A percentile compares a stretch with the other conserved stretches of the same genome.
phyloP scores from a whole-genome alignment of 768 basidiomycete species.

The Suillus paluster region DNA sequence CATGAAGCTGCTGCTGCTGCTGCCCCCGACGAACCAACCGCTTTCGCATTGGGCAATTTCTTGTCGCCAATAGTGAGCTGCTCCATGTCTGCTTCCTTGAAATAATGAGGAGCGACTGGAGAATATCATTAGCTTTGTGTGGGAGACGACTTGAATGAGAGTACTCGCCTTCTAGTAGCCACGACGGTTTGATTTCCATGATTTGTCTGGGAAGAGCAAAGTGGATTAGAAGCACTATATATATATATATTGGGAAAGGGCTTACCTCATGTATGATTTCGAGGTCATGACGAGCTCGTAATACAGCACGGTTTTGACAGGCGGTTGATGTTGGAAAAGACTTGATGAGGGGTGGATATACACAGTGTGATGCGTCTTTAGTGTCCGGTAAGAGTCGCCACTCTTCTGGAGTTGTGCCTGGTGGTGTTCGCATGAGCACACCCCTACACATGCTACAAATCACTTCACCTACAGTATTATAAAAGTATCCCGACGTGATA shows the following conservation, averaged over 20 bases:
- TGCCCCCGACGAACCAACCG: slow-evolving; percentile 42
- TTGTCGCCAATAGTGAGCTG: slow-evolving; percentile 81
- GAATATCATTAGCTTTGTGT: slow-evolving; percentile 7
- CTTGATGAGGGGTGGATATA: slow-evolving; percentile 97
- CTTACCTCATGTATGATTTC: slow-evolving; percentile 91
- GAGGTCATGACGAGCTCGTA: slow-evolving; percentile 98
- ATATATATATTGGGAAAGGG: slow-evolving; percentile 12
- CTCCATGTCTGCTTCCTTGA: slow-evolving; percentile 84
- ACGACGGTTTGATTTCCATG: slow-evolving; percentile 97
- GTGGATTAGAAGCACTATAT: slow-evolving; percentile 1
- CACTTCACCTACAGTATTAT: slow-evolving; percentile 72
- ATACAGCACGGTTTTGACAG: slow-evolving; percentile 87
- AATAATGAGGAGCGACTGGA: slow-evolving; percentile 94
- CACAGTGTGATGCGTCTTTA: slow-evolving; percentile 95
- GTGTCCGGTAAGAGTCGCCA: slow-evolving; percentile 95
- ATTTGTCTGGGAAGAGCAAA: slow-evolving; percentile 61
- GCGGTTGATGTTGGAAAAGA: slow-evolving; percentile 94
- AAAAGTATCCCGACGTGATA: slow-evolving; percentile 93
- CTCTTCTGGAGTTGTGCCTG: slow-evolving; percentile 93
- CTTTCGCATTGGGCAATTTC: slow-evolving; percentile 93
- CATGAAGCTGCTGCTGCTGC: slow-evolving; percentile 10
- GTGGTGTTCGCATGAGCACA: not conserved
- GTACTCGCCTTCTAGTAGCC: slow-evolving; percentile 84
- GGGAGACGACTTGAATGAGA: not conserved
- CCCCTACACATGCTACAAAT: not conserved